A percentile compares a stretch with the other conserved stretches of the same genome.
These are phyloP conservation scores for Epichloe sylvatica DNA, from an alignment of 2,329 filamentous ascomycete genomes.

Conservation along the genomic window DNA sequence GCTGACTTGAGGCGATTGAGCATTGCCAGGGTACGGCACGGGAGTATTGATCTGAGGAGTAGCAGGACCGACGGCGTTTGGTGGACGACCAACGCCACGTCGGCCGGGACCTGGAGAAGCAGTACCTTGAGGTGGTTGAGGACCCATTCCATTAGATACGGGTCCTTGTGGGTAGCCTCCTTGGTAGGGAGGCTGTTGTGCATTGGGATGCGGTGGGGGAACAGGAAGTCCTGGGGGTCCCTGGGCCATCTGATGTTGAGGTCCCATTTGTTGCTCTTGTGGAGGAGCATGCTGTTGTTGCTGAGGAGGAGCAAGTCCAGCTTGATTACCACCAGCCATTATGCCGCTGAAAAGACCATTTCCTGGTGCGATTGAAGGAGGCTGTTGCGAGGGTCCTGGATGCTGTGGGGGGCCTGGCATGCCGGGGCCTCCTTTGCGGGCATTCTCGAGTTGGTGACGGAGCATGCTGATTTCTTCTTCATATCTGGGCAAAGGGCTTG, in stretches of 20 bases:
- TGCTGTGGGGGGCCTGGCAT: slow-evolving; percentile 64
- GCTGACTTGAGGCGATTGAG: slow-evolving; percentile 73
- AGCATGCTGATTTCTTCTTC: slow-evolving; percentile 81
- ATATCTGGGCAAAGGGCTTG: slow-evolving; percentile 47
- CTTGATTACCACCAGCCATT: slow-evolving; percentile 79
- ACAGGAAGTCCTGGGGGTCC: slow-evolving; percentile 57
- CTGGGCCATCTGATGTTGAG: slow-evolving; percentile 49
- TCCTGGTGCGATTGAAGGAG: slow-evolving; percentile 79
- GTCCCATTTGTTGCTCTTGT: slow-evolving; percentile 46
- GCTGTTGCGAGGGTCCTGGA: slow-evolving; percentile 66
- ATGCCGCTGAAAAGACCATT: slow-evolving; percentile 91
- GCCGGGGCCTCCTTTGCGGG: slow-evolving; percentile 47
- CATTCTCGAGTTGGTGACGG: slow-evolving; percentile 71
- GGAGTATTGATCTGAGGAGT: slow-evolving; percentile 87
- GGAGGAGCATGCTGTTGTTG: slow-evolving; percentile 47
- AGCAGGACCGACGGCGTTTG: slow-evolving; percentile 52
- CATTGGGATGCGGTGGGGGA: slow-evolving; percentile 45
- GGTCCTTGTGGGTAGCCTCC: slow-evolving; percentile 50
- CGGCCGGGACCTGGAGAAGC: slow-evolving; percentile 77
- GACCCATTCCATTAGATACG: slow-evolving; percentile 56
- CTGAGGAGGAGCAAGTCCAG: slow-evolving; percentile 67
- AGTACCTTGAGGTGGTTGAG: slow-evolving; percentile 70
- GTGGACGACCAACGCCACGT: slow-evolving; percentile 53
- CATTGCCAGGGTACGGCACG: slow-evolving; percentile 70
- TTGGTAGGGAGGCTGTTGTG: slow-evolving; percentile 59